phyloP scores from a whole-genome alignment of 148 eudicot genomes.

The Nyssa sinensis region DNA sequence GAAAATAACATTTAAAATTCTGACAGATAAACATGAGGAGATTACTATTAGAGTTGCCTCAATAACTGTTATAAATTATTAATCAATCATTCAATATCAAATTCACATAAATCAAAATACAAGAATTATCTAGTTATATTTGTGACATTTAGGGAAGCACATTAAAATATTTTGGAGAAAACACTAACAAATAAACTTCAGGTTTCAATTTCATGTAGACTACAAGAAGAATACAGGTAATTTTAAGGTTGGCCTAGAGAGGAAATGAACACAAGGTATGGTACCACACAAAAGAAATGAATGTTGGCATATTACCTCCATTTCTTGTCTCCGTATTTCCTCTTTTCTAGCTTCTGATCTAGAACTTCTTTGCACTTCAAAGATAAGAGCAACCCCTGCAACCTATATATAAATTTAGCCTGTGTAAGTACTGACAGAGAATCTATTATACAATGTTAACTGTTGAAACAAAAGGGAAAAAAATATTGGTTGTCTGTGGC shows the following conservation, averaged over 20 bases:
- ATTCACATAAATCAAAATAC: background rate
- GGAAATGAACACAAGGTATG: background rate
- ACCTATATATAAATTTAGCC: conserved; percentile 46
- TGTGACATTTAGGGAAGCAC: background rate
- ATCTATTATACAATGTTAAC: background rate
- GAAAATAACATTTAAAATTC: background rate
- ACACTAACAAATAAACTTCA: background rate
- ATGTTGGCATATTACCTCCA: conserved; percentile 55
- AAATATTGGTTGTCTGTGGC: background rate
- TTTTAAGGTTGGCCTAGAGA: background rate
- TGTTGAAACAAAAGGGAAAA: too few relatives aligned
- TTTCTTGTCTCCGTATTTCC: conserved; percentile 62
- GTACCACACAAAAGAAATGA: background rate
- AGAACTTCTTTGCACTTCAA: conserved; percentile 86
- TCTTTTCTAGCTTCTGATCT: conserved; percentile 88
- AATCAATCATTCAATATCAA: background rate
- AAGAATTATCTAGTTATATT: background rate
- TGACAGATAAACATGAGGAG: background rate
- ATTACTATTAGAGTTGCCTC: background rate
- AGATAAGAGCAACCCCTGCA: conserved; percentile 72
- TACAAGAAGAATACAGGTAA: background rate
- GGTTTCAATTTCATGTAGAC: background rate
- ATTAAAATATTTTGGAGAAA: background rate
- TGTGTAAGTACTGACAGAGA: conserved; percentile 4
- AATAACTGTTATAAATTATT: background rate